These are phyloP conservation scores for Plantago major DNA, from an alignment of 257 asterid genomes.

Conservation along the genomic window DNA sequence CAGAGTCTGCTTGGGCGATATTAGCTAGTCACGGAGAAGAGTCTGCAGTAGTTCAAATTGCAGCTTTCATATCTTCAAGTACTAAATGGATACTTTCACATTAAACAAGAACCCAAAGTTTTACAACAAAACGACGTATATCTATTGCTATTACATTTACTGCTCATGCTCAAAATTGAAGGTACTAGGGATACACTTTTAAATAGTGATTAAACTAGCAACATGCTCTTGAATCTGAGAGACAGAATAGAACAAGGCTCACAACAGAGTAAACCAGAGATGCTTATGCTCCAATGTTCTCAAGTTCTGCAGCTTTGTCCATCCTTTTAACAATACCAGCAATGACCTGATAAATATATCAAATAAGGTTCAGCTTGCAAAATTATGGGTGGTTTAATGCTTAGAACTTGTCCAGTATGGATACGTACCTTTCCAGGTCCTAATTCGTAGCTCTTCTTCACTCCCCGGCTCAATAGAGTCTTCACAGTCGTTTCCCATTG, in stretches of 20 bases:
- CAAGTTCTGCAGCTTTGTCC: slow-evolving; percentile 74
- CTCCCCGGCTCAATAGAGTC: slow-evolving; percentile 38
- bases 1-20: too few species aligned
- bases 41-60: too few species aligned
- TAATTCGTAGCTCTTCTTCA: slow-evolving; percentile 56
- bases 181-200: slow-evolving; percentile 3
- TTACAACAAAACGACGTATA: too few species aligned
- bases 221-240: too few species aligned
- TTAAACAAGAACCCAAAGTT: too few species aligned
- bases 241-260: not conserved
- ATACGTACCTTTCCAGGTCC: slow-evolving; percentile 79
- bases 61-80: too few species aligned
- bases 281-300: slow-evolving; percentile 60
- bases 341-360: slow-evolving; percentile 48
- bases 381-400: slow-evolving; percentile 1
- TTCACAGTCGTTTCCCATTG: slow-evolving; percentile 41
- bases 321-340: slow-evolving; percentile 89
- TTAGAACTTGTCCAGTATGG: not conserved
- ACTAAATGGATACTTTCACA: too few species aligned
- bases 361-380: slow-evolving; percentile 4
- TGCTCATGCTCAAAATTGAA: slow-evolving; percentile 1
- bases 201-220: too few species aligned
- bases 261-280: not conserved
- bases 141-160: not conserved
- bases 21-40: too few species aligned